phyloP scores from a whole-genome alignment of 192 early-diverging fungal genomes.

The Diversispora eburnea region DNA sequence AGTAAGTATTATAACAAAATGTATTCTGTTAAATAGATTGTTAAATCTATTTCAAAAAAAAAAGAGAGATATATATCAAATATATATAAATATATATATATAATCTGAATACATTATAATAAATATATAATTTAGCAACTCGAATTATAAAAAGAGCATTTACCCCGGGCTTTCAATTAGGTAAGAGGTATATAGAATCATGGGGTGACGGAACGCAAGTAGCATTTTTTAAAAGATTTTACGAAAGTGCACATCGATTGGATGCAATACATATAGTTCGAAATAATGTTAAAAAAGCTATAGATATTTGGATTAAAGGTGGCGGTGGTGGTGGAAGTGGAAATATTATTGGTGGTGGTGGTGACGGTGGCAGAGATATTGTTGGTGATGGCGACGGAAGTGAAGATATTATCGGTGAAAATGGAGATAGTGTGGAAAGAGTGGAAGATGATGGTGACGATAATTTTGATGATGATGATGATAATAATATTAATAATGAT shows the following conservation, averaged over 20 bases:
- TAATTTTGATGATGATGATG: neutral
- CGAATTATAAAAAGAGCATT: slow-evolving; percentile 34
- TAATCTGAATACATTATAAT: too few relatives aligned
- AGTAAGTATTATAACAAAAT: slow-evolving; percentile 17
- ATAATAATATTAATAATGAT: neutral
- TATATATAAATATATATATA: neutral
- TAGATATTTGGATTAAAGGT: slow-evolving; percentile 22
- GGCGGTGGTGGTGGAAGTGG: neutral
- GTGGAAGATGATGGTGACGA: neutral
- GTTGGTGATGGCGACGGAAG: neutral
- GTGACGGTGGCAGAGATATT: neutral
- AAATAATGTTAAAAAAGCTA: slow-evolving; percentile 31
- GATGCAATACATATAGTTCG: slow-evolving; percentile 40
- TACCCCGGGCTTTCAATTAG: slow-evolving; percentile 33
- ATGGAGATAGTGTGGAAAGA: neutral
- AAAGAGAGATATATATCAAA: too few relatives aligned
- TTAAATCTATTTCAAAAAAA: too few relatives aligned
- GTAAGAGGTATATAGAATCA: slow-evolving; percentile 35
- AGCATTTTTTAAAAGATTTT: slow-evolving; percentile 40
- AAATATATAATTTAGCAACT: slow-evolving; percentile 20
- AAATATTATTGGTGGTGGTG: slow-evolving; percentile 2
- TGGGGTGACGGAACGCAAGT: slow-evolving; percentile 44
- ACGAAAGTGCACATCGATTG: slow-evolving; percentile 35
- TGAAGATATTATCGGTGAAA: neutral
- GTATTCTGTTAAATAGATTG: neutral